A percentile compares a stretch with the other conserved stretches of the same genome.
These are phyloP conservation scores for Rhizopogon salebrosus DNA, from an alignment of 768 basidiomycete genomes.

Conservation along the genomic window DNA sequence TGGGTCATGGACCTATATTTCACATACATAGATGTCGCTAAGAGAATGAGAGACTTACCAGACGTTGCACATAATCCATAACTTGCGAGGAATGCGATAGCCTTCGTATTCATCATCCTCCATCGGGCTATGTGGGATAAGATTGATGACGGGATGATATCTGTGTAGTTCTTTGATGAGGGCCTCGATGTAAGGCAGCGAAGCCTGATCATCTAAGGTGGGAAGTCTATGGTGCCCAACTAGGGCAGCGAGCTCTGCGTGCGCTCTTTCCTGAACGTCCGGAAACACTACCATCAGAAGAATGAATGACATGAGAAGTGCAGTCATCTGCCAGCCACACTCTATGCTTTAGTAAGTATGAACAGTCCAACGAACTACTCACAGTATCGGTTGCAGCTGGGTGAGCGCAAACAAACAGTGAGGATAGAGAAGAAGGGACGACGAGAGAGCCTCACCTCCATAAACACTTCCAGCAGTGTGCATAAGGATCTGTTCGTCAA, in stretches of 20 bases:
- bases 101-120: conserved; percentile 10
- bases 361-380: neutral
- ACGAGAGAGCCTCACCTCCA: no score
- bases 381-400: conserved; percentile 11
- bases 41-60: conserved; percentile 1
- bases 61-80: conserved; percentile 12
- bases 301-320: conserved; percentile 8
- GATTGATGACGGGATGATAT: conserved; percentile 12
- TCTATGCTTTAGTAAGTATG: neutral
- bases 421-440: no score
- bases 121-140: conserved; percentile 12
- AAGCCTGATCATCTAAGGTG: conserved; percentile 17
- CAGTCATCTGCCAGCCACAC: conserved; percentile 1
- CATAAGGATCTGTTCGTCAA: no score
- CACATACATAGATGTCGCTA: neutral
- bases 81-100: conserved; percentile 6
- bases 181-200: conserved; percentile 23
- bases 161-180: conserved; percentile 18
- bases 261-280: conserved; percentile 19
- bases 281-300: conserved; percentile 14
- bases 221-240: conserved; percentile 18
- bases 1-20: conserved; percentile 26
- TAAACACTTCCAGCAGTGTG: no score
- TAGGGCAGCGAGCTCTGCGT: conserved; percentile 18
- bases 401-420: neutral